phyloP scores from a whole-genome alignment of 176 grass and related monocot genomes.

The Zoysia japonica region DNA sequence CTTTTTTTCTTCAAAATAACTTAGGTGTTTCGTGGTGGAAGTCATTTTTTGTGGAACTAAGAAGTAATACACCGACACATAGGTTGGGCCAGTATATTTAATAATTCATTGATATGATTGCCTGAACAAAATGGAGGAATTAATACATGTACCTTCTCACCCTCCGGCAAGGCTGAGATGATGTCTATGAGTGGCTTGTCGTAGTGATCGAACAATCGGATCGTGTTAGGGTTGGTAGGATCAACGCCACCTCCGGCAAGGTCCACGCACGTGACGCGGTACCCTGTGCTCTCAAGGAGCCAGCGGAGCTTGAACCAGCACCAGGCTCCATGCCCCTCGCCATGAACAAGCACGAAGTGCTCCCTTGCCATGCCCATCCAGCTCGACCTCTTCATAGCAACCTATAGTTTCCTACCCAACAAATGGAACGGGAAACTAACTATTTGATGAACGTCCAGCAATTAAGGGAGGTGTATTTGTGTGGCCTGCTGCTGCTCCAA shows the following conservation, averaged over 20 bases:
- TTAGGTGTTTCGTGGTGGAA: not conserved
- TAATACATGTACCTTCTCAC: conserved; percentile 35
- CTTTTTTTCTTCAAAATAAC: not conserved
- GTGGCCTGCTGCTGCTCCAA: not conserved
- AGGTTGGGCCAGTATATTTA: not conserved
- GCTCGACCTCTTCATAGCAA: not conserved
- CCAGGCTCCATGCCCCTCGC: conserved; percentile 69
- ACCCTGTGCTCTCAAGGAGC: conserved; percentile 52
- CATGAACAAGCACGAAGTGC: conserved; percentile 40
- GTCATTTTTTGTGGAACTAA: not conserved
- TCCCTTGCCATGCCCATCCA: conserved; percentile 15
- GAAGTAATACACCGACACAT: not conserved
- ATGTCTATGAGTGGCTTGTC: conserved; percentile 54
- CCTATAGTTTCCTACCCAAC: not conserved
- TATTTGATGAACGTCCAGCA: conserved; percentile 15
- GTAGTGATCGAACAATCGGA: conserved; percentile 50
- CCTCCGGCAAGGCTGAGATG: conserved; percentile 38
- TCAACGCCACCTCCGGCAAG: conserved; percentile 53
- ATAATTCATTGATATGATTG: not conserved
- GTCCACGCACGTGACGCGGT: conserved; percentile 57
- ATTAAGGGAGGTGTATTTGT: not conserved
- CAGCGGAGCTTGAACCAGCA: conserved; percentile 70
- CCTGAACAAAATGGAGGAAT: not conserved
- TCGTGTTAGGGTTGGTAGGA: conserved; percentile 46
- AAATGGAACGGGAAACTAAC: conserved; percentile 1